These are phyloP conservation scores for Physcomitrellopsis africana DNA, from an alignment of 225 moss, liverwort and hornwort genomes.

Conservation along the genomic window DNA sequence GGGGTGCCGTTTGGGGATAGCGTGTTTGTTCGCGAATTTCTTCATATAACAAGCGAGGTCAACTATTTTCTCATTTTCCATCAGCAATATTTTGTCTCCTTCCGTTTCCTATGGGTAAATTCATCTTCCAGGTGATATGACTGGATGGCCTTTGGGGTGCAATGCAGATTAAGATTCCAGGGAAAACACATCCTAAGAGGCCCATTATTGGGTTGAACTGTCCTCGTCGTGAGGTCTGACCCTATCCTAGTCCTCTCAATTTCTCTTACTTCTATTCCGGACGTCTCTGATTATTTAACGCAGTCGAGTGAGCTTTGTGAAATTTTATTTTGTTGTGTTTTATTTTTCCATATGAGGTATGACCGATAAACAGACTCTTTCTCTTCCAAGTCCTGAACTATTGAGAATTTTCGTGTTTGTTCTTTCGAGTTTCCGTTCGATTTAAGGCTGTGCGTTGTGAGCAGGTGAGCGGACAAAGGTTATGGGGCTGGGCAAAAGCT, in stretches of 20 bases:
- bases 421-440: not conserved
- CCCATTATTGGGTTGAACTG: conserved; percentile 65
- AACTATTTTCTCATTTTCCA: not conserved
- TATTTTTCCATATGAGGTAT: not conserved
- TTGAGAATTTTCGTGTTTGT: conserved; percentile 1
- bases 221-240: conserved; percentile 62
- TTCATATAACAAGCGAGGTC: conserved; percentile 60
- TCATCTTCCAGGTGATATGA: not conserved
- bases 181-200: conserved; percentile 64
- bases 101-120: conserved; percentile 1
- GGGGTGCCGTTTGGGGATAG: conserved; percentile 75
- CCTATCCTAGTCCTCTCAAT: conserved; percentile 5
- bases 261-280: not conserved
- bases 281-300: not conserved
- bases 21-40: conserved; percentile 62
- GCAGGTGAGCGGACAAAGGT: conserved; percentile 70
- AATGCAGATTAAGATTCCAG: conserved; percentile 50
- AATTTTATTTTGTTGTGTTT: no score
- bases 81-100: not conserved
- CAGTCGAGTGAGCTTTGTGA: not conserved
- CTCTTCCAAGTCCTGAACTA: not conserved
- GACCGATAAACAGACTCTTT: not conserved
- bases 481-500: conserved; percentile 71
- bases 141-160: conserved; percentile 4
- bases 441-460: conserved; percentile 8